A percentile compares a stretch with the other conserved stretches of the same genome.
Conservation (phyloP, 495 filamentous ascomycete genomes). For the Hypoxylon lienhwacheense region DNA sequence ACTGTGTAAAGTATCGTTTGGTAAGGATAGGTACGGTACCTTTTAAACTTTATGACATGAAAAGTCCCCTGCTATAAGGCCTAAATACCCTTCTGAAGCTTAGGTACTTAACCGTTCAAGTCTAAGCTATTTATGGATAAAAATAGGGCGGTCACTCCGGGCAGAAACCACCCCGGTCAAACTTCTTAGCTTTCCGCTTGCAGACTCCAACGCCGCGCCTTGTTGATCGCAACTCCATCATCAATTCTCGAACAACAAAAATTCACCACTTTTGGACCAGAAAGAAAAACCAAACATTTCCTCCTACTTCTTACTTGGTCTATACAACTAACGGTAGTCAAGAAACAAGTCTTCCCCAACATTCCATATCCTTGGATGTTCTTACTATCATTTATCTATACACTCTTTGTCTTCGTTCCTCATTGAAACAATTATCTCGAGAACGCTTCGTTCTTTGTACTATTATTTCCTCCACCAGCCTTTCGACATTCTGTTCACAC, state of each 20-base stretch:
- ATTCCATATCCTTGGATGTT: not conserved
- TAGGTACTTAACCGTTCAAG: too few relatives aligned
- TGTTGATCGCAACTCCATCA: constrained; percentile 18
- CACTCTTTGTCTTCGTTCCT: constrained; percentile 12
- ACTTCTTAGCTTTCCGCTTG: constrained; percentile 27
- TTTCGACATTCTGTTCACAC: not conserved
- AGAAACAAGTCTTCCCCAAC: not conserved
- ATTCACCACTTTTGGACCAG: not conserved
- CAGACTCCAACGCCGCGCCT: constrained; percentile 12
- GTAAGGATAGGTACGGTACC: too few relatives aligned
- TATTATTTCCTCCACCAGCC: not conserved
- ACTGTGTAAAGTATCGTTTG: too few relatives aligned
- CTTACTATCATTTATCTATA: not conserved
- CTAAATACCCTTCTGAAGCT: too few relatives aligned
- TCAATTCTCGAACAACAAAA: constrained; percentile 9
- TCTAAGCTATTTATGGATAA: constrained; percentile 19
- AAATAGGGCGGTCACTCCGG: constrained; percentile 21
- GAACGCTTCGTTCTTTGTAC: constrained; percentile 17
- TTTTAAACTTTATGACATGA: too few relatives aligned
- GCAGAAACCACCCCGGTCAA: constrained; percentile 10
- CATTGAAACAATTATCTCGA: constrained; percentile 5
- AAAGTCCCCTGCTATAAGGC: too few relatives aligned
- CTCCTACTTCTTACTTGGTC: not conserved
- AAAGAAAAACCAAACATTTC: not conserved
- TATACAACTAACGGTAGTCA: not conserved